Evolutionary conservation across 805 yeast species (phyloP).

Genomic region (Candida ulmi): DNA sequence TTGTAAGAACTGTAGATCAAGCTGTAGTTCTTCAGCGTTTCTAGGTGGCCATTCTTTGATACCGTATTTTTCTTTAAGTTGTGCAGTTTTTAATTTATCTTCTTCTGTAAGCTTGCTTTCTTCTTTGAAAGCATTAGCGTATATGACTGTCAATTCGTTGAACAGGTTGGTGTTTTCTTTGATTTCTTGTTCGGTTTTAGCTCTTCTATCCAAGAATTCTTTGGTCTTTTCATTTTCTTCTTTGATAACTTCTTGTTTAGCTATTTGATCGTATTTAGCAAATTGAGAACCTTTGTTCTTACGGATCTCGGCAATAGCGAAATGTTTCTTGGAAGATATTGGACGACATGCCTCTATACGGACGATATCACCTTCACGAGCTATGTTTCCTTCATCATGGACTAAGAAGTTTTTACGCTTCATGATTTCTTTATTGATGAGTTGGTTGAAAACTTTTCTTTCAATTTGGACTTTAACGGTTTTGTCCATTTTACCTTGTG

Average conservation of each 20-base stretch:
- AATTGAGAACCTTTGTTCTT: conserved; percentile 88
- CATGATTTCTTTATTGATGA: conserved; percentile 67
- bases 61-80: conserved; percentile 40
- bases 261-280: conserved; percentile 69
- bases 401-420: conserved; percentile 81
- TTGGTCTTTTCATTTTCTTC: conserved; percentile 58
- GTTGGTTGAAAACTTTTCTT: conserved; percentile 64
- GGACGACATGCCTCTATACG: conserved; percentile 89
- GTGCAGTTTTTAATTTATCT: conserved; percentile 31
- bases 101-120: conserved; percentile 26
- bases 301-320: conserved; percentile 90
- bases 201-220: conserved; percentile 49
- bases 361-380: conserved; percentile 93
- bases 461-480: conserved; percentile 91
- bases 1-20: conserved; percentile 31
- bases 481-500: conserved; percentile 95
- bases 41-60: conserved; percentile 42
- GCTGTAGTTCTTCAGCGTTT: conserved; percentile 28
- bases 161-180: conserved; percentile 24
- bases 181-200: conserved; percentile 23
- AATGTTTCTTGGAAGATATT: conserved; percentile 71
- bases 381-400: conserved; percentile 88
- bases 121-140: conserved; percentile 17
- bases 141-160: conserved; percentile 26
- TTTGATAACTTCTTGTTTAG: conserved; percentile 56